Evolutionary conservation across 176 grass and related monocot genomes (phyloP).

Genomic region (Microstegium vimineum): DNA sequence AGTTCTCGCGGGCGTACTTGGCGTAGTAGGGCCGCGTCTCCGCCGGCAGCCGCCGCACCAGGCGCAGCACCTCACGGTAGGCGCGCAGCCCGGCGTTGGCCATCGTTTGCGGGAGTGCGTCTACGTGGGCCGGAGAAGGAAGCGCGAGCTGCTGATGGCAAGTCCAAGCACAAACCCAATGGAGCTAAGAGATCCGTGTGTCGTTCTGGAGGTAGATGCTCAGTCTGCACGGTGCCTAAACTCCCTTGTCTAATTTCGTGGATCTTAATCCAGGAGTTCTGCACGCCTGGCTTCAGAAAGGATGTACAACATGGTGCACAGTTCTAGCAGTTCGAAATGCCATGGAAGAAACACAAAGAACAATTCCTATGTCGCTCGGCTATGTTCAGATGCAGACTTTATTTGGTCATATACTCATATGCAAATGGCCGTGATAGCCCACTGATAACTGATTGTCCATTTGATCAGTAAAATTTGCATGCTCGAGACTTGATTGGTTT

Average conservation of each 20-base stretch:
- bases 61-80: constrained; percentile 77
- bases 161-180: neutral
- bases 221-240: neutral
- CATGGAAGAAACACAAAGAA: too few species aligned
- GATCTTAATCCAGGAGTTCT: neutral
- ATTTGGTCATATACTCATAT: neutral
- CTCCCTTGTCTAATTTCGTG: neutral
- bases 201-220: too few species aligned
- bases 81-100: constrained; percentile 48
- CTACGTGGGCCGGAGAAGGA: neutral
- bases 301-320: too few species aligned
- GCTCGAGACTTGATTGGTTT: neutral
- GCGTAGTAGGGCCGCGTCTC: constrained; percentile 72
- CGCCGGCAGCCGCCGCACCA: constrained; percentile 70
- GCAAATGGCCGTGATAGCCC: neutral
- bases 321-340: neutral
- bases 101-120: neutral
- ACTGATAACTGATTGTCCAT: neutral
- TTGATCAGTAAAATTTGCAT: neutral
- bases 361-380: neutral
- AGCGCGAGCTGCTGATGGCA: neutral
- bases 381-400: neutral
- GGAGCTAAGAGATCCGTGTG: neutral
- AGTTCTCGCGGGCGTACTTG: constrained; percentile 92
- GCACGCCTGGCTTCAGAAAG: neutral